phyloP scores from a whole-genome alignment of 106 monocot genomes.

The Cymbidium sinense region DNA sequence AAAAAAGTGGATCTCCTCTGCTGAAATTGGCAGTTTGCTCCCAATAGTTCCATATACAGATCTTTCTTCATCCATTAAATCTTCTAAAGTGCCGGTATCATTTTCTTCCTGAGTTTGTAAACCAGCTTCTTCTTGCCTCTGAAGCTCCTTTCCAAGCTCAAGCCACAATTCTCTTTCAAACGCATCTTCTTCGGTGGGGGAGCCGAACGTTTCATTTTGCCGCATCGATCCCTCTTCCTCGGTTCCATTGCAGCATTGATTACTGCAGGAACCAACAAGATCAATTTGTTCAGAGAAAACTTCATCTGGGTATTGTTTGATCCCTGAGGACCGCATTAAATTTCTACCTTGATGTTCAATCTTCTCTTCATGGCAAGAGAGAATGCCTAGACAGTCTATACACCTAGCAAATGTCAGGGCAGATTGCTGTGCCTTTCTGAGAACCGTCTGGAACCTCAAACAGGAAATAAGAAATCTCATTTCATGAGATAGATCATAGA shows the following conservation, averaged over 20 bases:
- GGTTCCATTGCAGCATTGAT: not conserved
- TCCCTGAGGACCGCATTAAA: not conserved
- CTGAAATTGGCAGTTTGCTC: slow-evolving; percentile 18
- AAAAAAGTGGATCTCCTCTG: slow-evolving; percentile 39
- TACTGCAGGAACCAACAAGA: not conserved
- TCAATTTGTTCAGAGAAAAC: not conserved
- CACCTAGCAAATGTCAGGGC: slow-evolving; percentile 56
- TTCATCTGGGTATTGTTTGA: not conserved
- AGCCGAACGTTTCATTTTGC: not conserved
- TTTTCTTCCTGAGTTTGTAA: no score
- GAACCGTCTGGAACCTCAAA: no score
- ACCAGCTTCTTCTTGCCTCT: not conserved
- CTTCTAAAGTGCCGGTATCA: not conserved
- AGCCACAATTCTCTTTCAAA: slow-evolving; percentile 51
- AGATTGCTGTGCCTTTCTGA: slow-evolving; percentile 40
- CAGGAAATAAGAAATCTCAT: no score
- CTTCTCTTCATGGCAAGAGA: slow-evolving; percentile 1
- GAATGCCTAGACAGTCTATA: slow-evolving; percentile 7
- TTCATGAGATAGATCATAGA: not conserved
- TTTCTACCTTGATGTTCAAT: not conserved
- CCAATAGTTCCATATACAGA: slow-evolving; percentile 7
- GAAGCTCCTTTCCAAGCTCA: slow-evolving; percentile 37
- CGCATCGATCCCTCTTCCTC: slow-evolving; percentile 8
- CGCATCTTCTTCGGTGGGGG: slow-evolving; percentile 24
- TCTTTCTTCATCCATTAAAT: not conserved